Evolutionary conservation across 1,139 yeast species (phyloP), one percentile per base, ranked within the genome.

Genomic region (Protomyces gravidus): DNA sequence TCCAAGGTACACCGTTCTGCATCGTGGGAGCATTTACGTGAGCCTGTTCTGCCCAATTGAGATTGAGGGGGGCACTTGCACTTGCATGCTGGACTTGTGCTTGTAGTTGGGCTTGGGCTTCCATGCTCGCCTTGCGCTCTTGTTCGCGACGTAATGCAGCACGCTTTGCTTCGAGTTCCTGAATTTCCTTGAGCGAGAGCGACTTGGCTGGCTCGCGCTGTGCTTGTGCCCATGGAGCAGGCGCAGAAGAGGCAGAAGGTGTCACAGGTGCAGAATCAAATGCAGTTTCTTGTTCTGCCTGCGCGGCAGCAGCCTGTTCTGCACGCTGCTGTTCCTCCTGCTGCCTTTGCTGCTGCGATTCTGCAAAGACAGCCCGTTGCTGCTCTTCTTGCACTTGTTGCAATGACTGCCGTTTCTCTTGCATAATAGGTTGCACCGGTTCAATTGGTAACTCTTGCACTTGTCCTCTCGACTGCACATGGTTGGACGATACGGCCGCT

Each of bases 131-230:
- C 48, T 56, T 62, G 5, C 58, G 36, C 36, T 64, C 74, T 63
- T 52, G 67, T 50, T 52, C 66, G 65, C 68, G 61, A 68, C 70
- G 76, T 42, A 61, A 65, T 33, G 79, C 81, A 48, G 84, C 61
- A 45, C 61, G 49, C 23, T 49, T 61, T 15, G 63, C 84, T 68
- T 86, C 94, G 62, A 83, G 71, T 63, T 77, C 80, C 70, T 85
- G 92, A 64, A 87, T 84, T 69, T 87, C 88, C 62, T 82, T 80
- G 65, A 87, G 74, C 1, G 88, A 77, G 62, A 83, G 72, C n/a
- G 52, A 48, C 26, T 51, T 65, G 58, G 76, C 72, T 19, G 72
- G 66, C 13, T 70, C 65, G 5, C 69, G 64, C 13, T 70, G 61
- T 33, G 53, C 73, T 11, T 70, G 70, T 4, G 79, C 79, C 80